These are phyloP conservation scores for Aureobasidium sp. DNA, from an alignment of 2,329 filamentous ascomycete genomes.

Conservation along the genomic window DNA sequence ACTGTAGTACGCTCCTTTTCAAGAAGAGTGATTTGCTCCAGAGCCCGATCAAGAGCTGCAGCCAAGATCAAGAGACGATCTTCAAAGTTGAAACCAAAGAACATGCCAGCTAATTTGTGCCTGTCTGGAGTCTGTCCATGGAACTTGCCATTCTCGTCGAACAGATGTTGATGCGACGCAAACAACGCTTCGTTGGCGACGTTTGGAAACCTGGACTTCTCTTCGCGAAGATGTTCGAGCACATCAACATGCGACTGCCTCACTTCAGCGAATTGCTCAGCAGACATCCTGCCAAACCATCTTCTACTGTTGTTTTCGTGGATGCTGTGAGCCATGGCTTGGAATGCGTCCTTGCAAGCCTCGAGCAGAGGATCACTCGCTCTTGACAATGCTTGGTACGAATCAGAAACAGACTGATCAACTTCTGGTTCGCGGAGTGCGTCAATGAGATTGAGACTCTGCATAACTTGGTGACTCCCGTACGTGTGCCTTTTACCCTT, in stretches of 20 bases:
- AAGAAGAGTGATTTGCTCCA: neutral
- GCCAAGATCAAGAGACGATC: slow-evolving; percentile 9
- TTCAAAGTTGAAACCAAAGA: slow-evolving; percentile 13
- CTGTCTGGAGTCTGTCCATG: neutral
- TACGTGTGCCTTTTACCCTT: neutral
- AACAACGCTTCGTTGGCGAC: slow-evolving; percentile 12
- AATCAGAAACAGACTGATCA: neutral
- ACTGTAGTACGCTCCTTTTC: neutral
- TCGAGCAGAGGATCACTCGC: slow-evolving; percentile 4
- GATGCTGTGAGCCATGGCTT: slow-evolving; percentile 5
- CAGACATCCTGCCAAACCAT: slow-evolving; percentile 12
- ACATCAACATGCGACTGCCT: neutral
- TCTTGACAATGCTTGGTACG: slow-evolving; percentile 6
- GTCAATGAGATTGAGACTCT: slow-evolving; percentile 9
- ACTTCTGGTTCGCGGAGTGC: neutral
- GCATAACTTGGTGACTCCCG: slow-evolving; percentile 11
- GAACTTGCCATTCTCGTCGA: slow-evolving; percentile 4
- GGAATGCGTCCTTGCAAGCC: neutral
- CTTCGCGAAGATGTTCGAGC: neutral
- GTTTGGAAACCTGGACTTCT: neutral
- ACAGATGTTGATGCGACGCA: slow-evolving; percentile 2
- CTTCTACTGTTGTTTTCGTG: slow-evolving; percentile 10
- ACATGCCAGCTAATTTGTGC: slow-evolving; percentile 8
- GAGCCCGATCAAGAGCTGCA: neutral
- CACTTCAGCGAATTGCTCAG: slow-evolving; percentile 1